Conservation (phyloP, 2,329 filamentous ascomycete species). For the Venturia aucupariae region DNA sequence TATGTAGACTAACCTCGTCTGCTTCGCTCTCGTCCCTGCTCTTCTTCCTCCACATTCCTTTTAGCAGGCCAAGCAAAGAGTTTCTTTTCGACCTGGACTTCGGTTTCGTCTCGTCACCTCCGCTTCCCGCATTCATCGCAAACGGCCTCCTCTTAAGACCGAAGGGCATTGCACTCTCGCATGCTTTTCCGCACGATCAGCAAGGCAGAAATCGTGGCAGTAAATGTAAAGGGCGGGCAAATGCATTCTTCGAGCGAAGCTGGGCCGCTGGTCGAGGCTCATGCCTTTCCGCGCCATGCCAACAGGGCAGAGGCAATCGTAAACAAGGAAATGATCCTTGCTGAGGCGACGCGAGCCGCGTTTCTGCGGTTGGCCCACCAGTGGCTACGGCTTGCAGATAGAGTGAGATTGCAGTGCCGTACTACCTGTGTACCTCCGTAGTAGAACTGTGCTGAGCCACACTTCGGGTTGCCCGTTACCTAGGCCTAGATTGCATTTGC, state of each 20-base stretch:
- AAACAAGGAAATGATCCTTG: constrained; percentile 9
- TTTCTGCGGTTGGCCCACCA: not conserved
- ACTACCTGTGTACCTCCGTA: no score
- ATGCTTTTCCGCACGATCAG: not conserved
- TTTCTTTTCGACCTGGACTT: not conserved
- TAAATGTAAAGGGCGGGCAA: not conserved
- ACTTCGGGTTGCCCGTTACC: not conserved
- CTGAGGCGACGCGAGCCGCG: not conserved
- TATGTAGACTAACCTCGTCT: not conserved
- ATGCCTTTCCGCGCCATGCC: not conserved
- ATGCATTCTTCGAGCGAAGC: not conserved
- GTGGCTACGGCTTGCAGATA: no score
- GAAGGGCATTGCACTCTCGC: not conserved
- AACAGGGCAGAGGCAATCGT: constrained; percentile 4
- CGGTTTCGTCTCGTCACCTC: not conserved
- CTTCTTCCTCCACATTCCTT: not conserved
- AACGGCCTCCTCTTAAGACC: not conserved
- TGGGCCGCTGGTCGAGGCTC: not conserved
- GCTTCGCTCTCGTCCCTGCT: not conserved
- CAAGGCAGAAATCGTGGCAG: not conserved
- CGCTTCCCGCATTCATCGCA: not conserved
- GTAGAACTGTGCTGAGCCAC: no score
- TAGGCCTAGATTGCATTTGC: not conserved
- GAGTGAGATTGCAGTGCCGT: no score
- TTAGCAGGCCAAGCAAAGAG: not conserved